Conservation (phyloP, 2,329 filamentous ascomycete genomes). For the Colletotrichum lupini region DNA sequence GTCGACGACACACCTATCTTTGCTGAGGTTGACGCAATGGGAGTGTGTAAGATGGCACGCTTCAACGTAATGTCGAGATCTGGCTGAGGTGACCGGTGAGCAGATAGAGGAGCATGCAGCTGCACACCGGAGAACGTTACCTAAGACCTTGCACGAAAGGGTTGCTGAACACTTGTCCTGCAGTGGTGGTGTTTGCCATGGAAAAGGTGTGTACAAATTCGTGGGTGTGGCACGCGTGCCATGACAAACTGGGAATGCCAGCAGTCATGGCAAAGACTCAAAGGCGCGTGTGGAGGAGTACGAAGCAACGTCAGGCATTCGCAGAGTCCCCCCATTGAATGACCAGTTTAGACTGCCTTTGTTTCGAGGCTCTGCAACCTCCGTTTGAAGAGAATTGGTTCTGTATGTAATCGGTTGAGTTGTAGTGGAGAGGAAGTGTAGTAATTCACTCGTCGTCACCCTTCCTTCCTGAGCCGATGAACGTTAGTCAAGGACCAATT, state of each 20-base stretch:
- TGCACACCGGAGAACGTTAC: constrained; percentile 14
- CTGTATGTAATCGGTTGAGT: background rate
- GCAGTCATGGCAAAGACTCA: background rate
- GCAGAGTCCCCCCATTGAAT: background rate
- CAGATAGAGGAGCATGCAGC: constrained; percentile 15
- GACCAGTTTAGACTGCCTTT: background rate
- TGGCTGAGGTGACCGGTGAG: constrained; percentile 2
- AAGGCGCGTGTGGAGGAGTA: background rate
- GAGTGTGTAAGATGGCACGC: background rate
- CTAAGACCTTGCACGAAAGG: constrained; percentile 7
- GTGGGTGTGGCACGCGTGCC: background rate
- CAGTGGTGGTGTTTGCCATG: constrained; percentile 6
- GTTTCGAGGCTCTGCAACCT: background rate
- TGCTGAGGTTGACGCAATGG: background rate
- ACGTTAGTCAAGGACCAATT: background rate
- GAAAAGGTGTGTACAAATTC: background rate
- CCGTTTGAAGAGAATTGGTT: background rate
- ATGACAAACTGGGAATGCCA: background rate
- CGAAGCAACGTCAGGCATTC: background rate
- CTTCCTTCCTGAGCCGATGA: background rate
- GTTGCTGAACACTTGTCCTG: constrained; percentile 1
- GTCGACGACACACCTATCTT: background rate
- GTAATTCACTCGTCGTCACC: background rate
- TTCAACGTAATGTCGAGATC: background rate
- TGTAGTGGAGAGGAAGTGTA: background rate